Evolutionary conservation across 345 rosid species (phyloP), one percentile per base, ranked within the genome.

Genomic region (Excoecaria cochinchinensis): DNA sequence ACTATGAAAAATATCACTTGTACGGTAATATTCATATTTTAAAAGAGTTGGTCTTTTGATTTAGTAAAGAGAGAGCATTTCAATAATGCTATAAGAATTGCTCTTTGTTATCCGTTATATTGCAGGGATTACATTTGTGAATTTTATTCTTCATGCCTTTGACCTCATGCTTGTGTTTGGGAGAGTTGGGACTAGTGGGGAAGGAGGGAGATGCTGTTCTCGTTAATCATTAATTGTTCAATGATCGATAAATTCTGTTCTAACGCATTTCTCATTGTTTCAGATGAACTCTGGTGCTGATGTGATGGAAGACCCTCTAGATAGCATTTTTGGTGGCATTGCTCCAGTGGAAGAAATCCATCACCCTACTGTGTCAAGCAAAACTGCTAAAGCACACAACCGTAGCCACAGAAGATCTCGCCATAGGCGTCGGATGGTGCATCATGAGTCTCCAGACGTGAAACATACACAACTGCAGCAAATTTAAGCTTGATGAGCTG

Each of bases 301-400:
- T 62, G 19, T 77, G 53, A 79, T 79, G 81, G 86, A 80, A 69
- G 92, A 88, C 67, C 92, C 90, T 11, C 77, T 88, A 66, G 92
- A 84, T 48, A 65, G 82, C 70, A 77, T 90, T 66, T 88, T 90
- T 81, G 89, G 92, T 74, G 25, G 22, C 65, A 52, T 31, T 40
- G 57, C 73, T 59, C 71, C 80, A 31, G 36, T 64, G 40, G 88
- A 87, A 75, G 92, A 83, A 82, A 81, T 83, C 71, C 75, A 64
- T 65, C 87, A 72, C 50, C 76, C 78, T 5, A 48, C 39, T 39
- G 25, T 74, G 19, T 65, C 86, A 51, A 71, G 78, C 74, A 69
- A 25, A 60, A 42, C 80, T 36, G 22, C 72, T 61, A 84, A 44
- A 79, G 77, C 8, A 31, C 78, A 22, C 14, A 66, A 78, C 1